phyloP scores from a whole-genome alignment of 805 yeast species.

The Kregervanrija fluxuum region DNA sequence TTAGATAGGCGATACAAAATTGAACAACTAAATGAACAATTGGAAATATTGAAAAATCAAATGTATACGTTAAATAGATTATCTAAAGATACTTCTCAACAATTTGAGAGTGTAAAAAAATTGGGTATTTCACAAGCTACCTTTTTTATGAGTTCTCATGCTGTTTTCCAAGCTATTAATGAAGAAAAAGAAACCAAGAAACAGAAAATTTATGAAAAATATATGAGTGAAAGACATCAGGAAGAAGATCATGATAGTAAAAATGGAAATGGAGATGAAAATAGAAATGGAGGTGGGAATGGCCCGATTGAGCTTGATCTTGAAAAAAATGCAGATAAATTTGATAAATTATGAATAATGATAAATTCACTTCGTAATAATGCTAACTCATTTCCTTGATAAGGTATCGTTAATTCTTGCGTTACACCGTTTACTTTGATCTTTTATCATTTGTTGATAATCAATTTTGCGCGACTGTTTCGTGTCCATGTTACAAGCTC shows the following conservation, averaged over 20 bases:
- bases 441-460: too few relatives aligned
- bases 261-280: too few relatives aligned
- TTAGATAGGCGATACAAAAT: conserved; percentile 3
- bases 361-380: too few relatives aligned
- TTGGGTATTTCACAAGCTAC: conserved; percentile 23
- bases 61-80: conserved; percentile 16
- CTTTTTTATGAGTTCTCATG: conserved; percentile 25
- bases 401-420: too few relatives aligned
- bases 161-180: conserved; percentile 22
- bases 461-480: too few relatives aligned
- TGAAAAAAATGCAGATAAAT: too few relatives aligned
- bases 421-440: too few relatives aligned
- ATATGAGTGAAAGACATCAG: conserved; percentile 2
- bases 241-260: neutral
- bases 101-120: conserved; percentile 20
- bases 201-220: conserved; percentile 4
- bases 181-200: conserved; percentile 19
- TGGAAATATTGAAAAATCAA: conserved; percentile 17
- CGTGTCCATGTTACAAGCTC: too few relatives aligned
- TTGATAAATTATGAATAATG: too few relatives aligned
- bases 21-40: conserved; percentile 9
- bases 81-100: conserved; percentile 17
- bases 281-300: too few relatives aligned
- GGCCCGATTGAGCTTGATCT: too few relatives aligned
- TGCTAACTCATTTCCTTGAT: too few relatives aligned